phyloP scores from a whole-genome alignment of 2,329 filamentous ascomycete genomes.

The Teratosphaeria viscida region DNA sequence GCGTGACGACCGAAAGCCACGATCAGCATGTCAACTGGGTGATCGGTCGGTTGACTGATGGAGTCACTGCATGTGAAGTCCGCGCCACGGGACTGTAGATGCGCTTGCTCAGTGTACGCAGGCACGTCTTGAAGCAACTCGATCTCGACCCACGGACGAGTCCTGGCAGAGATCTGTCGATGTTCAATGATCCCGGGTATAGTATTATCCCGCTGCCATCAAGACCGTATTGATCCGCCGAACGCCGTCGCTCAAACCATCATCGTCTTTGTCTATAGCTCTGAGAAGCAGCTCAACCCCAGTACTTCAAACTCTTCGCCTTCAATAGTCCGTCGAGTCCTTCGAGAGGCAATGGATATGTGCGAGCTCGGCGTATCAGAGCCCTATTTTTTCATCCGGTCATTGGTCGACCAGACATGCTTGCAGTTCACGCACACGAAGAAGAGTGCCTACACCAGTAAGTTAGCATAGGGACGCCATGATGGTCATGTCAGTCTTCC shows the following conservation, averaged over 20 bases:
- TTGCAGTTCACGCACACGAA: slow-evolving; percentile 86
- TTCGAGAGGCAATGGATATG: neutral
- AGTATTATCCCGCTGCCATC: neutral
- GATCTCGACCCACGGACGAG: neutral
- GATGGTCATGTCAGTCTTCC: slow-evolving; percentile 21
- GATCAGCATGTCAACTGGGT: too few species aligned
- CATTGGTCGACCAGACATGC: slow-evolving; percentile 56
- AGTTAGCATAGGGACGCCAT: slow-evolving; percentile 3
- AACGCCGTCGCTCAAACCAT: neutral
- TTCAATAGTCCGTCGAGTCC: neutral
- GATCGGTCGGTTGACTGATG: too few species aligned
- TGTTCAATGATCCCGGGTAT: neutral
- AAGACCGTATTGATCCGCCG: neutral
- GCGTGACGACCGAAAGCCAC: too few species aligned
- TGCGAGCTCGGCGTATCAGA: neutral
- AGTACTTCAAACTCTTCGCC: neutral
- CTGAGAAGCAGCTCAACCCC: neutral
- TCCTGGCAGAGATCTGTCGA: neutral
- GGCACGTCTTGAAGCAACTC: neutral
- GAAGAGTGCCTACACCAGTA: slow-evolving; percentile 36
- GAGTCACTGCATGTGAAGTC: neutral
- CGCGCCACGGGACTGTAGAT: neutral
- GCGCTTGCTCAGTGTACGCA: neutral
- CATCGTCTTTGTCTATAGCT: neutral
- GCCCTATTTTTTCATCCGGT: slow-evolving; percentile 14